Evolutionary conservation across 257 asterid genomes (phyloP), one percentile per base, ranked within the genome.

Genomic region (Nicotiana undulata): DNA sequence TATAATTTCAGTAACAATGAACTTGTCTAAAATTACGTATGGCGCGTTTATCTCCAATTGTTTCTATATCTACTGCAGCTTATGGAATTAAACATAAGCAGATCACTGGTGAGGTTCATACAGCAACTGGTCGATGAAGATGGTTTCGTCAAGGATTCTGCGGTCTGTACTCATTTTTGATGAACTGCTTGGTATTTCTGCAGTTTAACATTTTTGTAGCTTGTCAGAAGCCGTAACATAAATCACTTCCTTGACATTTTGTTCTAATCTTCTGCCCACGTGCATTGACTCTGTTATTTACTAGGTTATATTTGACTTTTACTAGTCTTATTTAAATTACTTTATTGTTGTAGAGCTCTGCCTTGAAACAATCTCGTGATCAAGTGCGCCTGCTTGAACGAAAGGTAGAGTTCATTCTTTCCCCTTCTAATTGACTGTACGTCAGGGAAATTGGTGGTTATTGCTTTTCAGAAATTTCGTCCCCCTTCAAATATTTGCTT

Each of bases 111-210:
- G 72, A 93, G 84, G 85, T 90, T 86, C 78, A 84, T 96, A 82
- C 89, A 86, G 83, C 95, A 93, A 79, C 89, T 93, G 75, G 89
- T 96, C 67, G 97, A 92, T 88, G 97, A 92, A 83, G 99, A 94
- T 86, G 99, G 99, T 75, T 91, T 90, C 37, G 97, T 96, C 80
- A 96, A 91, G 89, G 99, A 96, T 84, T 92, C 98, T 72, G 98
- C 98, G 88, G 99, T 95, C 46, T 80, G 97, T 86, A 84, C 83
- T 60, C 82, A 66, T 55, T 61, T 29, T 51, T 59, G 29, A 80
- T 67, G 15, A 10, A 74, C 61, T 24, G 44, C 22, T 7, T 72
- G 40, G 49, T 72, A 72, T 72, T 24, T 72, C 59, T 72, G 16
- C 60, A 24, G 24, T 49, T 46, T 72, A 22, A 7, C 20, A 13